Evolutionary conservation across 1,139 yeast genomes (phyloP).

Genomic region (Geotrichum phurueaensis): DNA sequence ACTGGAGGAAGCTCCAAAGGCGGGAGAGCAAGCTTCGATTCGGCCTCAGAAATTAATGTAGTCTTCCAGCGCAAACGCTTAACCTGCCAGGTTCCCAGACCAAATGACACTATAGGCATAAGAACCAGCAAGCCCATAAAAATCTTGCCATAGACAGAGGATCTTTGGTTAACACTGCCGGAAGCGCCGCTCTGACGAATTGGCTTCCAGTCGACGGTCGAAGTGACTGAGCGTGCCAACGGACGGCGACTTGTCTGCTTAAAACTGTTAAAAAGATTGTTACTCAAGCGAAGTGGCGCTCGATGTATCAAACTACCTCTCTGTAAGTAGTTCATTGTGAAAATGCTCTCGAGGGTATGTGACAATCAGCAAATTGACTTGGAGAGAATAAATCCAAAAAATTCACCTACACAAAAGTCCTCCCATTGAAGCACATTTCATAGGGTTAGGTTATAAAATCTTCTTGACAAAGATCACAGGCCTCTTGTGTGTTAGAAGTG

Average conservation of each 20-base stretch:
- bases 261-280: neutral
- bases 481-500: neutral
- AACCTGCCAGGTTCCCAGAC: conserved; percentile 92
- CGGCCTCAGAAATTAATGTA: conserved; percentile 74
- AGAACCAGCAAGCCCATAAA: conserved; percentile 43
- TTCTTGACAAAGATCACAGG: neutral
- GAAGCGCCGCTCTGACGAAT: conserved; percentile 49
- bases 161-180: conserved; percentile 33
- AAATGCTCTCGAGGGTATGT: neutral
- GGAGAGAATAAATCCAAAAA: neutral
- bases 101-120: conserved; percentile 84
- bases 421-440: neutral
- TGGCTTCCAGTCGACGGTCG: conserved; percentile 82
- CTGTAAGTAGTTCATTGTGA: conserved; percentile 6
- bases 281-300: neutral
- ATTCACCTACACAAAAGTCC: neutral
- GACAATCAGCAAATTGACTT: neutral
- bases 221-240: conserved; percentile 42
- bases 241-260: neutral
- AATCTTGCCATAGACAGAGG: conserved; percentile 28
- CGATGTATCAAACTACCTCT: conserved; percentile 1
- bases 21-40: conserved; percentile 67
- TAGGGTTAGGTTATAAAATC: conserved; percentile 1
- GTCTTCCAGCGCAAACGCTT: conserved; percentile 82
- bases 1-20: conserved; percentile 62